Conservation (phyloP, 1,284 basidiomycete genomes). For the Leccinum variabile region DNA sequence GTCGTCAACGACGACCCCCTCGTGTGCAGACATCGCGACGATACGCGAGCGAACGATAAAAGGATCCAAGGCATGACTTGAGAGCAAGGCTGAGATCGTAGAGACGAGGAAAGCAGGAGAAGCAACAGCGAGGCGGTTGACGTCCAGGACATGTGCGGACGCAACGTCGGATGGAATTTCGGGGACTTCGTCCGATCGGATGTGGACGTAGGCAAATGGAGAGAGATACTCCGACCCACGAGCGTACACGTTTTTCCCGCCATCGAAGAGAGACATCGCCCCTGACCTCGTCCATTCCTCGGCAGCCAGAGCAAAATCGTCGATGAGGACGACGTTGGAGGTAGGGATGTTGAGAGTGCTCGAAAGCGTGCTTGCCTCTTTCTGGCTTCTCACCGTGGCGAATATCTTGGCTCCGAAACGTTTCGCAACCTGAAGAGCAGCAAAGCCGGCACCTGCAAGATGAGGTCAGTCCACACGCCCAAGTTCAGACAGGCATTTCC, state of each 20-base stretch:
- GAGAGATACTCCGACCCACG: conserved; percentile 25
- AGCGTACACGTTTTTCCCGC: conserved; percentile 22
- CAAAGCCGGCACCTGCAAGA: conserved; percentile 19
- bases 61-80: conserved; percentile 17
- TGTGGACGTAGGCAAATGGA: conserved; percentile 29
- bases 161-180: conserved; percentile 21
- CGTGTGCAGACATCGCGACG: conserved; percentile 16
- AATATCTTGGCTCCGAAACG: conserved; percentile 22
- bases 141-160: conserved; percentile 20
- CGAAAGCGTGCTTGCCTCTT: conserved; percentile 17
- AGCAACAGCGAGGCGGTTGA: conserved; percentile 17
- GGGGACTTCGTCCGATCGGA: conserved; percentile 18
- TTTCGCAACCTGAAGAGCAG: conserved; percentile 25
- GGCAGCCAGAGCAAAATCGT: conserved; percentile 12
- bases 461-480: conserved; percentile 7
- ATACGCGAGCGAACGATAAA: conserved; percentile 14
- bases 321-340: conserved; percentile 15
- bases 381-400: conserved; percentile 17
- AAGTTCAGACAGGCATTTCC: background rate
- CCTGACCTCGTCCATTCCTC: conserved; percentile 19
- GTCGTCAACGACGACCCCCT: background rate
- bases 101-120: conserved; percentile 19
- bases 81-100: conserved; percentile 15
- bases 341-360: conserved; percentile 11
- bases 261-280: conserved; percentile 21